A percentile compares a stretch with the other conserved stretches of the same genome.
Evolutionary conservation across 495 filamentous ascomycete genomes (phyloP).

Genomic region (Penicillium soppii): DNA sequence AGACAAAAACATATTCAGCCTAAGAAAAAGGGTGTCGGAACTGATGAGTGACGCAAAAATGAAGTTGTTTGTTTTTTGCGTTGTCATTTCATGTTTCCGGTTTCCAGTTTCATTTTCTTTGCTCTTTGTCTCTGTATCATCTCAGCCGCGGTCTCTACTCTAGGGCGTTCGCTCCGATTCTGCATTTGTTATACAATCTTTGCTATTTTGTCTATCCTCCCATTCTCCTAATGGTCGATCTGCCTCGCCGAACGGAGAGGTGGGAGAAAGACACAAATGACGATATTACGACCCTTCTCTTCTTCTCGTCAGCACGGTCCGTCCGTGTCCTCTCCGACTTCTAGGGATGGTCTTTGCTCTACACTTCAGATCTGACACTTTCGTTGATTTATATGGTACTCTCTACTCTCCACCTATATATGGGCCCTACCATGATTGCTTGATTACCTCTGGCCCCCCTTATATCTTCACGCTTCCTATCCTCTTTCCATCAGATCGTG

Average conservation of each 20-base stretch:
- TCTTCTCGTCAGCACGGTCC: slow-evolving; percentile 21
- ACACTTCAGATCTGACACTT: slow-evolving; percentile 8
- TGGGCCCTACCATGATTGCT: background rate
- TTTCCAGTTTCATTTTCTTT: slow-evolving; percentile 1
- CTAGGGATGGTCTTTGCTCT: slow-evolving; percentile 21
- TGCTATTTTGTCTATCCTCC: background rate
- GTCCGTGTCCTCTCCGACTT: slow-evolving; percentile 26
- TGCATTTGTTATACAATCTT: slow-evolving; percentile 7
- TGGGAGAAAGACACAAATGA: slow-evolving; percentile 14
- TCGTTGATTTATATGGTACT: background rate
- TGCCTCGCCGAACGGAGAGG: no score
- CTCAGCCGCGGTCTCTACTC: slow-evolving; percentile 6
- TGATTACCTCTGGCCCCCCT: background rate
- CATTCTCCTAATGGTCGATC: background rate
- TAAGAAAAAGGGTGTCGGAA: slow-evolving; percentile 50
- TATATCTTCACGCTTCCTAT: background rate
- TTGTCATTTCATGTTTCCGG: slow-evolving; percentile 9
- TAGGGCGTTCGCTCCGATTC: slow-evolving; percentile 4
- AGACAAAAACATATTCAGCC: slow-evolving; percentile 49
- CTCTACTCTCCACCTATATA: slow-evolving; percentile 1
- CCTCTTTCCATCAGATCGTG: slow-evolving; percentile 1
- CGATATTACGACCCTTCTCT: slow-evolving; percentile 34
- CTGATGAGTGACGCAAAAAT: slow-evolving; percentile 33
- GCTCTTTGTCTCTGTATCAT: slow-evolving; percentile 16
- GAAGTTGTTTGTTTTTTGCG: slow-evolving; percentile 17